Conservation (phyloP, 371 early-diverging fungal species). For the Agmasoma carcini region DNA sequence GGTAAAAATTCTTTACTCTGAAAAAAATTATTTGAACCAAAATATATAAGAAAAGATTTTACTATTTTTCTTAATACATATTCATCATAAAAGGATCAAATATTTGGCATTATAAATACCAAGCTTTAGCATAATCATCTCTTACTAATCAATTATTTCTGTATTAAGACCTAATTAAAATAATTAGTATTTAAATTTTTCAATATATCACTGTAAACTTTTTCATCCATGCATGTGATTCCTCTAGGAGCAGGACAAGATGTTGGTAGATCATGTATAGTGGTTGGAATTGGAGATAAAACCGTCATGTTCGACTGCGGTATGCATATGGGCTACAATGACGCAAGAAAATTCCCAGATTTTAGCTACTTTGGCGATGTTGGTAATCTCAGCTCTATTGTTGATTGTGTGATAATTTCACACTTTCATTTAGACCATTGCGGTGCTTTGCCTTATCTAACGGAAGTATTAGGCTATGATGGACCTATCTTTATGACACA, state of each 20-base stretch:
- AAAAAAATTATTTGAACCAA: neutral
- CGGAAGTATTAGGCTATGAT: conserved; percentile 75
- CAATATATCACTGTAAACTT: neutral
- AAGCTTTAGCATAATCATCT: neutral
- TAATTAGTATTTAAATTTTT: neutral
- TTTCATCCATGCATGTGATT: conserved; percentile 43
- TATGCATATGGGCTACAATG: conserved; percentile 86
- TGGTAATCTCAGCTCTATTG: conserved; percentile 63
- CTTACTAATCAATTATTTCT: neutral
- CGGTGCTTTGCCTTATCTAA: conserved; percentile 80
- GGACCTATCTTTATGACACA: conserved; percentile 87
- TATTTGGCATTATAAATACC: neutral
- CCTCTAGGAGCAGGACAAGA: conserved; percentile 63
- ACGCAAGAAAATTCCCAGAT: conserved; percentile 83
- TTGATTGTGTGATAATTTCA: conserved; percentile 74
- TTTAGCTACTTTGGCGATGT: conserved; percentile 71
- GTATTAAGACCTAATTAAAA: neutral
- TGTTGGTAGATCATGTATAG: conserved; percentile 76
- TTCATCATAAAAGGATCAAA: neutral
- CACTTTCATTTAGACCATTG: conserved; percentile 93
- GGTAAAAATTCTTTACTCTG: neutral
- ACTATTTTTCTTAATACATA: neutral
- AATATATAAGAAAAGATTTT: neutral
- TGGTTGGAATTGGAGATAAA: conserved; percentile 67
- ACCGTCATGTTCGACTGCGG: conserved; percentile 93